phyloP scores from a whole-genome alignment of 345 rosid species.

The Pistacia vera region DNA sequence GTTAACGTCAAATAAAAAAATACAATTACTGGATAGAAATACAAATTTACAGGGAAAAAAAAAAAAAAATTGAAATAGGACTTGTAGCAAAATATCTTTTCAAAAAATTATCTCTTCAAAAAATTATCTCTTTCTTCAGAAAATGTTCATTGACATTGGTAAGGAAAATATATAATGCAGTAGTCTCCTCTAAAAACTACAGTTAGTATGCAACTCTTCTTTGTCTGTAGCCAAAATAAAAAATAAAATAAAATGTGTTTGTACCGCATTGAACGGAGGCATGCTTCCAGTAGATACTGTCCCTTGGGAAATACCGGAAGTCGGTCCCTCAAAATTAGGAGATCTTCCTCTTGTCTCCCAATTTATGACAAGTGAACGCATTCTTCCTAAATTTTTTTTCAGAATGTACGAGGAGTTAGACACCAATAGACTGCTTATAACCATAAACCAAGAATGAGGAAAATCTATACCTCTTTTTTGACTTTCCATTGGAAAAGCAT shows the following conservation, averaged over 20 bases:
- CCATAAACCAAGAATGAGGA: constrained; percentile 19
- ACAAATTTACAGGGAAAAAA: too few species aligned
- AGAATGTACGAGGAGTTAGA: constrained; percentile 17
- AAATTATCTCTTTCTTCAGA: not conserved
- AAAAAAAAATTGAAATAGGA: too few species aligned
- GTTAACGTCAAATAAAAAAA: too few species aligned
- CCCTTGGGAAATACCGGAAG: constrained; percentile 41
- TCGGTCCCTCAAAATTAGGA: constrained; percentile 54
- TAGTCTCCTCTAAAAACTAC: not conserved
- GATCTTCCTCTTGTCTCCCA: constrained; percentile 81
- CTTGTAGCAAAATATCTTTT: too few species aligned
- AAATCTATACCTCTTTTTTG: constrained; percentile 67
- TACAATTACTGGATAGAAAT: too few species aligned
- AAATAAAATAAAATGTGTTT: constrained; percentile 4
- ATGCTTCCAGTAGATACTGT: constrained; percentile 41
- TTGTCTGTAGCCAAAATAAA: too few species aligned
- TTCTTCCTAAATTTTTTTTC: constrained; percentile 52
- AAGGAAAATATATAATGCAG: not conserved
- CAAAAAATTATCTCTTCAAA: not conserved
- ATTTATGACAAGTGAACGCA: constrained; percentile 59
- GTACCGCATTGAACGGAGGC: constrained; percentile 58
- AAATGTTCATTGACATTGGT: not conserved
- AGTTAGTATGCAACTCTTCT: not conserved
- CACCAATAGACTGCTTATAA: constrained; percentile 19
- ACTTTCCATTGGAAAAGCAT: constrained; percentile 47